These are phyloP conservation scores for Penicillium hesseltinei DNA, from an alignment of 2,329 filamentous ascomycete genomes.

Conservation along the genomic window DNA sequence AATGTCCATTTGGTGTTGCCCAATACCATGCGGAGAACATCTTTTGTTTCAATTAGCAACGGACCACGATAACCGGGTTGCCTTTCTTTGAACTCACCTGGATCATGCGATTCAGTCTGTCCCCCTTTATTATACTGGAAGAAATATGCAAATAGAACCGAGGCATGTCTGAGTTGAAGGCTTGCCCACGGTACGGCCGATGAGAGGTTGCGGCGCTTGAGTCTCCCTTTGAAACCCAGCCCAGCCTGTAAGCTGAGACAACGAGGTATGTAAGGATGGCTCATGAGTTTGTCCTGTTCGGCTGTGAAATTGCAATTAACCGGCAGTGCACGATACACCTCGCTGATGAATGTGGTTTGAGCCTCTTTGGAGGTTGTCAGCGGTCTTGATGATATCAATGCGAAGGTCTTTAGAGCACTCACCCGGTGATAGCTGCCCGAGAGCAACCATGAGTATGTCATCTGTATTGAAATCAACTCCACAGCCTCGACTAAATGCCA, in stretches of 20 bases:
- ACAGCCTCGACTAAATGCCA: constrained; percentile 51
- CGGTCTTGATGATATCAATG: constrained; percentile 32
- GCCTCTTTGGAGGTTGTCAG: constrained; percentile 50
- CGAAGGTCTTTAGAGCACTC: constrained; percentile 31
- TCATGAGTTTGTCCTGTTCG: constrained; percentile 71
- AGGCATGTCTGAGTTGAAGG: constrained; percentile 69
- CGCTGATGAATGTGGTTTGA: constrained; percentile 61
- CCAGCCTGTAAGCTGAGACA: constrained; percentile 77
- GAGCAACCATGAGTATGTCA: constrained; percentile 66
- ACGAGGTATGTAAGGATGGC: constrained; percentile 70
- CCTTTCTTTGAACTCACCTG: constrained; percentile 44
- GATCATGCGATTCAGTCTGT: constrained; percentile 52
- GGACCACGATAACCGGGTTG: not conserved
- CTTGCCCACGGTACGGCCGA: constrained; percentile 74
- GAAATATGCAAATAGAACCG: constrained; percentile 62
- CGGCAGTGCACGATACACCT: constrained; percentile 67
- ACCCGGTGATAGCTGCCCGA: constrained; percentile 50
- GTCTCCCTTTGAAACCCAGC: constrained; percentile 68
- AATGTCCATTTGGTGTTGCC: constrained; percentile 78
- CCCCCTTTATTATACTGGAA: constrained; percentile 63
- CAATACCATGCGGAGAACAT: constrained; percentile 69
- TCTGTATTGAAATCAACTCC: constrained; percentile 58
- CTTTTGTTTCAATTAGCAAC: constrained; percentile 39
- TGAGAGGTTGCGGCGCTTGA: constrained; percentile 60
- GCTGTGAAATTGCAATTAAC: constrained; percentile 78